These are phyloP conservation scores for Boletus fagicola DNA, from an alignment of 768 basidiomycete genomes.

Conservation along the genomic window DNA sequence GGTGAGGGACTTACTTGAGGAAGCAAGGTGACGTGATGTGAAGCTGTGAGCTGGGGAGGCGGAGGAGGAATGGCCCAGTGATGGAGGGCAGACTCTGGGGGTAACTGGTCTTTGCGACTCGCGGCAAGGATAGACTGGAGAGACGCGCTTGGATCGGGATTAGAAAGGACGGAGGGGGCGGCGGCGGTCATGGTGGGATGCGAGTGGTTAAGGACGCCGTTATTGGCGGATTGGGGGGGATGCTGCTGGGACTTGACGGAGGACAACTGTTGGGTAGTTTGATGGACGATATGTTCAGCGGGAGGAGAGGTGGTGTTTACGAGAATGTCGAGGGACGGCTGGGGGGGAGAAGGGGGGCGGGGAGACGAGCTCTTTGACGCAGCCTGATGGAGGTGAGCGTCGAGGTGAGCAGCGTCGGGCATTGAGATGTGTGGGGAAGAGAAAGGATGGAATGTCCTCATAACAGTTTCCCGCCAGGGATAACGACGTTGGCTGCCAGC, in stretches of 20 bases:
- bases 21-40: conserved; percentile 30
- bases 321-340: conserved; percentile 40
- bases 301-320: conserved; percentile 32
- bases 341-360: conserved; percentile 43
- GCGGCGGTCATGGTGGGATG: conserved; percentile 33
- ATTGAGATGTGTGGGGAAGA: conserved; percentile 42
- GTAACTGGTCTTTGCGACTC: conserved; percentile 32
- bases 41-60: conserved; percentile 31
- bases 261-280: conserved; percentile 34
- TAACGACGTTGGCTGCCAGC: conserved; percentile 37
- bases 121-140: conserved; percentile 39
- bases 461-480: conserved; percentile 43
- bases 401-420: conserved; percentile 38
- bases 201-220: conserved; percentile 29
- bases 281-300: conserved; percentile 32
- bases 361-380: conserved; percentile 45
- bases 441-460: conserved; percentile 45
- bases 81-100: conserved; percentile 31
- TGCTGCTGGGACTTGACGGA: conserved; percentile 24
- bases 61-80: conserved; percentile 39
- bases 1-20: conserved; percentile 39
- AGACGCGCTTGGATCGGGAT: conserved; percentile 39
- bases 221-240: conserved; percentile 21
- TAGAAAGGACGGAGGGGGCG: conserved; percentile 36
- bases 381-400: conserved; percentile 31